Percentiles rank a stretch among this genome's conserved stretches.
These are phyloP conservation scores for Tricholoma matsutake DNA, from an alignment of 768 basidiomycete species.

Conservation along the genomic window DNA sequence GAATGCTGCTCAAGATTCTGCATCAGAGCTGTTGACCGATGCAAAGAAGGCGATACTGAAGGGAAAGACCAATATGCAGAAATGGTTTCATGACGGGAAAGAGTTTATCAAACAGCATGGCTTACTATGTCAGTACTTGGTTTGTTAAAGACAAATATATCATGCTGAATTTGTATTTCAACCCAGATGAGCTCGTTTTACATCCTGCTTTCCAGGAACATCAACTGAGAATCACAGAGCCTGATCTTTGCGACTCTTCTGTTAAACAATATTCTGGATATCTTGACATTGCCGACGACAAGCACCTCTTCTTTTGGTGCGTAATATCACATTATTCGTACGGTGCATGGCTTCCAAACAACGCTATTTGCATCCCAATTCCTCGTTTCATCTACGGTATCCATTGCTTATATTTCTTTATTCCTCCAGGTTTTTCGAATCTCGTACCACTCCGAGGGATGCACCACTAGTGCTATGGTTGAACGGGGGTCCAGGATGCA, in stretches of 20 bases:
- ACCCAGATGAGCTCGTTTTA: constrained; percentile 60
- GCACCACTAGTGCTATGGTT: constrained; percentile 90
- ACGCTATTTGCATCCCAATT: not conserved
- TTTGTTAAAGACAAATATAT: not conserved
- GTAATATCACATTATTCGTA: constrained; percentile 11
- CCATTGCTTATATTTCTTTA: not conserved
- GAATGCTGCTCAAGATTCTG: constrained; percentile 10
- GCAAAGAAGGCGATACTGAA: constrained; percentile 40
- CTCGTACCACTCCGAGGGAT: constrained; percentile 63
- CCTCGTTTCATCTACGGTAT: not conserved
- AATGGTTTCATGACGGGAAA: constrained; percentile 61
- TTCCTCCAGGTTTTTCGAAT: constrained; percentile 79
- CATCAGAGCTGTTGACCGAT: constrained; percentile 38
- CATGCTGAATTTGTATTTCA: constrained; percentile 1
- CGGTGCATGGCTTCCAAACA: not conserved
- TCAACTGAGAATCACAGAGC: constrained; percentile 60
- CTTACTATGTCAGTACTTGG: constrained; percentile 56
- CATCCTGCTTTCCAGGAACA: constrained; percentile 49
- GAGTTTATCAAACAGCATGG: constrained; percentile 69
- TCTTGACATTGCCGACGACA: constrained; percentile 74
- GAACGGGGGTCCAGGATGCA: constrained; percentile 77
- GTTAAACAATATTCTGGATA: constrained; percentile 84
- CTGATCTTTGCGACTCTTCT: constrained; percentile 73
- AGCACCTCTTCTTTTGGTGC: constrained; percentile 88
- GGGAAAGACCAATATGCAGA: constrained; percentile 49